Evolutionary conservation across 2,329 filamentous ascomycete species (phyloP).

Genomic region (Colletotrichum incanum): DNA sequence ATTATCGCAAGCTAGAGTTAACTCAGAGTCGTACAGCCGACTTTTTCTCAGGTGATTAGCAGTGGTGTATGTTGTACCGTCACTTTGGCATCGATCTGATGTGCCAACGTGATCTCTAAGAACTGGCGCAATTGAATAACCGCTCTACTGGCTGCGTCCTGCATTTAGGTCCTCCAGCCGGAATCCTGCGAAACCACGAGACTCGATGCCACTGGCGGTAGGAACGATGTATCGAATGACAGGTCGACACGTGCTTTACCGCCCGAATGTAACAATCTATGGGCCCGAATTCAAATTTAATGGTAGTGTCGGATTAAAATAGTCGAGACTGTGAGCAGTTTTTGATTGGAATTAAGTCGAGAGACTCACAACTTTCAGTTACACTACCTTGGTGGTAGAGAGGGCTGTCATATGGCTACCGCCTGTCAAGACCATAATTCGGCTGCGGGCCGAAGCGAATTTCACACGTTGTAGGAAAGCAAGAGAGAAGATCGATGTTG

Average conservation of each 20-base stretch:
- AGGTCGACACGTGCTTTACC: neutral
- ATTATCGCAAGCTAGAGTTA: neutral
- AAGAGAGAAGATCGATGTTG: neutral
- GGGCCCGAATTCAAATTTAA: neutral
- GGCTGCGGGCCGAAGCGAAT: neutral
- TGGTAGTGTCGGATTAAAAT: neutral
- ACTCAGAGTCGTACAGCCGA: neutral
- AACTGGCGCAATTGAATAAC: no score
- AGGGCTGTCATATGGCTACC: conserved; percentile 3
- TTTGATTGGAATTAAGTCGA: conserved; percentile 9
- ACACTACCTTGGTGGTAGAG: conserved; percentile 2
- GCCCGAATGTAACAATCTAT: neutral
- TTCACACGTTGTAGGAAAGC: no score
- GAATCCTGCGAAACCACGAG: neutral
- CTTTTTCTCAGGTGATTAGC: neutral
- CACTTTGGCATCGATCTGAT: conserved; percentile 19
- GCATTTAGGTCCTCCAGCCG: neutral
- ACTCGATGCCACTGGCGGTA: neutral
- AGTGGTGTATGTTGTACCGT: neutral
- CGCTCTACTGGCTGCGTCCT: conserved; percentile 3
- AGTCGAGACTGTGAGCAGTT: neutral
- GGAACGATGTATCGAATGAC: neutral
- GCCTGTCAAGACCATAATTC: neutral
- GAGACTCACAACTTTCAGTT: neutral
- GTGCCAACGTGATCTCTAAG: conserved; percentile 22